A percentile compares a stretch with the other conserved stretches of the same genome.
These are phyloP conservation scores for Oryza brachyantha DNA, from an alignment of 176 grass and related monocot genomes.

Conservation along the genomic window DNA sequence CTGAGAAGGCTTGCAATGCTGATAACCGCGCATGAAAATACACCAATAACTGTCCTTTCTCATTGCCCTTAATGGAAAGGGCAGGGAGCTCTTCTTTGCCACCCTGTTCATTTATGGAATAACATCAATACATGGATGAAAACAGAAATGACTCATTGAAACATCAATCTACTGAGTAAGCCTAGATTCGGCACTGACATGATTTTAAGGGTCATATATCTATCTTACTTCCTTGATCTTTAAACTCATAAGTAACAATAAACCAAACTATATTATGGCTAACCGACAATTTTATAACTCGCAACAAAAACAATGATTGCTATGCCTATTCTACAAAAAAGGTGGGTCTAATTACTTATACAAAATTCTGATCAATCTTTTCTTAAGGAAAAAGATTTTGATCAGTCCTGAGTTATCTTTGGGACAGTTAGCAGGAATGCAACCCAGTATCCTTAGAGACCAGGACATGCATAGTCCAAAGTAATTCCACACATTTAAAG, in stretches of 20 bases:
- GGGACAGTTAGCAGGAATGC: neutral
- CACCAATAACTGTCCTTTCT: constrained; percentile 63
- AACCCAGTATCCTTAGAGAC: neutral
- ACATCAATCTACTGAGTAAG: neutral
- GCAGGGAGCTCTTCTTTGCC: constrained; percentile 74
- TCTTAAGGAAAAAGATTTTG: neutral
- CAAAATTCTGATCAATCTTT: neutral
- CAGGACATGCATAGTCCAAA: neutral
- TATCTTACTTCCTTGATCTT: neutral
- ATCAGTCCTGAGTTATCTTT: constrained; percentile 8
- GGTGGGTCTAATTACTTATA: neutral
- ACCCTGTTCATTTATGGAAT: constrained; percentile 55
- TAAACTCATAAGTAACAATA: neutral
- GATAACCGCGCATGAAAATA: constrained; percentile 87
- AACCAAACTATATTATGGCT: neutral
- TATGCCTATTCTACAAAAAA: neutral
- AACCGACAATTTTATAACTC: neutral
- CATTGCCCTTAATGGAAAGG: constrained; percentile 59
- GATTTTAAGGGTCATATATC: neutral
- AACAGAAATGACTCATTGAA: neutral
- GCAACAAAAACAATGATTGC: neutral
- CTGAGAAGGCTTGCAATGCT: constrained; percentile 79
- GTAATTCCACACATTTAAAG: neutral
- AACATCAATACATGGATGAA: constrained; percentile 17
- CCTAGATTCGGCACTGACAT: neutral